Base-by-base conservation (phyloP, 2,329 filamentous ascomycete genomes). In the Dactylellina haptotyla region DNA sequence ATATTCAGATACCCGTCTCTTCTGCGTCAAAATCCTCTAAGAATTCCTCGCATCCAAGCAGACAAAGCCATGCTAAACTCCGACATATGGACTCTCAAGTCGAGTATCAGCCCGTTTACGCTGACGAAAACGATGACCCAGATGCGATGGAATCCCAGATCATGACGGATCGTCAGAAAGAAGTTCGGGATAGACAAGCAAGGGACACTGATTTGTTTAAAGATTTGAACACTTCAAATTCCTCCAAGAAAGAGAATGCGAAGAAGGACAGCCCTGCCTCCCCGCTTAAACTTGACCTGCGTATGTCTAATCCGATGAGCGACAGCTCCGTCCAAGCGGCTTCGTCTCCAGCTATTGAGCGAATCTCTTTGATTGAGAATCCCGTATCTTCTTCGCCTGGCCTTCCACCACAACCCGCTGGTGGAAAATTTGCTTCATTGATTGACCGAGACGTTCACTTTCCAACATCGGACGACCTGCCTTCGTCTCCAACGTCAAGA, bases 31-130 rank as follows among this genome's bases (percentile, higher is more conserved):
- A 54, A 46, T 75, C 62, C 23, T 64, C 58, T 3, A 64, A 78
- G 75, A 23, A 75, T 77, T 53, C 76, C 75, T 71, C 77, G 77
- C 26, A 62, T 77, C 26, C 43, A 18, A 64, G 56, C 48, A 73
- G 59, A 30, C 66, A 62, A 3, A 59, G 25, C 28, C 41, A 37
- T 18, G 32, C 34, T 28, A 74, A 74, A 18, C 70, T 74, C 51
- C 70, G 70, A 28, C 92, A 96, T 77, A 87, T 96, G 75, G 86
- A 96, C 80, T 96, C 92, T 0, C 92, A 96, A 78, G 85, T 96
- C 25, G 85, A 91, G 45, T 95, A 95, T 78, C 87, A 89, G 1
- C 82, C 87, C 0, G 89, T 94, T 50, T 66, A 62, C 25, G 61
- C 16, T 2, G 62, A 74, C 23, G 85, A 86, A 28, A 87, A 59